Evolutionary conservation across 257 asterid species (phyloP).

Genomic region (Solanum virginianum): DNA sequence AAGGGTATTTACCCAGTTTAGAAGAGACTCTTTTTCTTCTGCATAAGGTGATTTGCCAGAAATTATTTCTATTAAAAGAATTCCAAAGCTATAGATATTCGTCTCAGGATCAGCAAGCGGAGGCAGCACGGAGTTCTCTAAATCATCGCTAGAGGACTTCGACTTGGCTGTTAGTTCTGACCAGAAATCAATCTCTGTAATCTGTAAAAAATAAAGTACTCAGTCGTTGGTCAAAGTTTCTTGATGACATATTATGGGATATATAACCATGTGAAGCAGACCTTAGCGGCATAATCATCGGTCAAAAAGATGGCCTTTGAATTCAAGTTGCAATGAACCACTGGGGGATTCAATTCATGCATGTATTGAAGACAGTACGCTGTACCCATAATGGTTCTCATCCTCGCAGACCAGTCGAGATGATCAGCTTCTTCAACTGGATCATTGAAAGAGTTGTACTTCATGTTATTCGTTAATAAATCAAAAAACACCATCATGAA

Average conservation of each 20-base stretch:
- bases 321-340: constrained; percentile 52
- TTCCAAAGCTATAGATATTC: constrained; percentile 55
- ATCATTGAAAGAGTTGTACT: neutral
- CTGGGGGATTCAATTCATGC: constrained; percentile 64
- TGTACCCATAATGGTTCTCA: constrained; percentile 67
- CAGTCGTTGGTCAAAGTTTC: neutral
- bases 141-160: constrained; percentile 23
- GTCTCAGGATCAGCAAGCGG: constrained; percentile 34
- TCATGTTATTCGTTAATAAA: neutral
- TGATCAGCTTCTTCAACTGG: constrained; percentile 81
- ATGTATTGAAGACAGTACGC: constrained; percentile 72
- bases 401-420: constrained; percentile 74
- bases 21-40: constrained; percentile 37
- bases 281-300: constrained; percentile 92
- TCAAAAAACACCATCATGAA: neutral
- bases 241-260: neutral
- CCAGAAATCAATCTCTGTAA: constrained; percentile 20
- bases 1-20: constrained; percentile 40
- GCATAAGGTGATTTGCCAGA: constrained; percentile 62
- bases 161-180: constrained; percentile 40
- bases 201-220: neutral
- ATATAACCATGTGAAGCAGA: neutral
- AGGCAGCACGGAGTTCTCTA: constrained; percentile 28
- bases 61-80: constrained; percentile 62
- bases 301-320: constrained; percentile 69